These are phyloP conservation scores for Stevia rebaudiana DNA, from an alignment of 140 eudicot genomes.

Conservation along the genomic window DNA sequence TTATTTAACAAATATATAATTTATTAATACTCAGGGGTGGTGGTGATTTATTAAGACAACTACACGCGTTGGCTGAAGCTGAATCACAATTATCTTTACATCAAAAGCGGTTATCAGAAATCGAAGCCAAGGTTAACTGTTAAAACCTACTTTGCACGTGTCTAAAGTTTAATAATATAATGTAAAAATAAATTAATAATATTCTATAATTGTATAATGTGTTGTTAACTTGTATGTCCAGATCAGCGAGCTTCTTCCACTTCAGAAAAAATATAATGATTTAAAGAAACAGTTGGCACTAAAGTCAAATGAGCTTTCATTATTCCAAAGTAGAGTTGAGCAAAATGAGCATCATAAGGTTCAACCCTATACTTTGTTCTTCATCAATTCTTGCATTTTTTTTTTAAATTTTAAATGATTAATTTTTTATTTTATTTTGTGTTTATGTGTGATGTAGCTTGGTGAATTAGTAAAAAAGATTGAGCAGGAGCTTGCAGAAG, in stretches of 20 bases:
- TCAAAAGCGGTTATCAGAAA: slow-evolving; percentile 64
- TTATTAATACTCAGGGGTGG: slow-evolving; percentile 69
- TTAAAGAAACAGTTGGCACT: slow-evolving; percentile 74
- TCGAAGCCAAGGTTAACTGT: slow-evolving; percentile 79
- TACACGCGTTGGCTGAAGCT: slow-evolving; percentile 76
- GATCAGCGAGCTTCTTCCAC: slow-evolving; percentile 82
- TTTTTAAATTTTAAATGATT: not conserved
- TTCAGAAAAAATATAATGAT: slow-evolving; percentile 64
- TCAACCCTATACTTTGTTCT: slow-evolving; percentile 8
- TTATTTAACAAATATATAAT: not conserved
- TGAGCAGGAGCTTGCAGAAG: slow-evolving; percentile 82
- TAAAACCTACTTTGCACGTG: slow-evolving; percentile 12
- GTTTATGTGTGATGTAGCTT: slow-evolving; percentile 47
- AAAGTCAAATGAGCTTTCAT: slow-evolving; percentile 76
- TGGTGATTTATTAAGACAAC: slow-evolving; percentile 73
- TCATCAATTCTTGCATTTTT: not conserved
- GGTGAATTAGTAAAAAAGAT: slow-evolving; percentile 67
- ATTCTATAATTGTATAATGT: not conserved
- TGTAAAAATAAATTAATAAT: not conserved
- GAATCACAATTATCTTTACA: slow-evolving; percentile 61
- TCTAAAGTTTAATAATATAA: not conserved
- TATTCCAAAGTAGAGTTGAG: slow-evolving; percentile 70
- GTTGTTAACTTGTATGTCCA: slow-evolving; percentile 25
- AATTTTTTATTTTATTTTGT: not conserved
- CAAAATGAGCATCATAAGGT: slow-evolving; percentile 99